phyloP scores from a whole-genome alignment of 2,329 filamentous ascomycete species.

The Amauroascus niger region DNA sequence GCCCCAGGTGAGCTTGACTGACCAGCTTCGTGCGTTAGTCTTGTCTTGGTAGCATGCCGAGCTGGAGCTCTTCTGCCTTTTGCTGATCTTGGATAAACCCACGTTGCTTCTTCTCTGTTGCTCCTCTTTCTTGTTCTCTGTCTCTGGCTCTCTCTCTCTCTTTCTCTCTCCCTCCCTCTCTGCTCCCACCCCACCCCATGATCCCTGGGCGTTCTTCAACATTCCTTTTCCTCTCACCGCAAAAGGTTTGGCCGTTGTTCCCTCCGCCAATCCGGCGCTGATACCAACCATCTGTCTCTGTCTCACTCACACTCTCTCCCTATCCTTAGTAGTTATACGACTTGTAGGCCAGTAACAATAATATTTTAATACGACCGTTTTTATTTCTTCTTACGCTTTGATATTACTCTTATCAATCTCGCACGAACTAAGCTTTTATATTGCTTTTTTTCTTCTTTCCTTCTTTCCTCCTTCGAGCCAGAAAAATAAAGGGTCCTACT shows the following conservation, averaged over 20 bases:
- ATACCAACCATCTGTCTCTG: background rate
- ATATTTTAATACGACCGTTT: constrained; percentile 6
- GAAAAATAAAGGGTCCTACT: too few species aligned
- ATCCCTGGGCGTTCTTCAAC: background rate
- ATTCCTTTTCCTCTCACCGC: constrained; percentile 10
- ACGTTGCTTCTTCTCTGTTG: constrained; percentile 9
- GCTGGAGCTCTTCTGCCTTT: constrained; percentile 1
- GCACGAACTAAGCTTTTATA: constrained; percentile 9
- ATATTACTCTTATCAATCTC: constrained; percentile 10
- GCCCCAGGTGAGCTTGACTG: background rate
- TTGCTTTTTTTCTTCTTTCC: constrained; percentile 4
- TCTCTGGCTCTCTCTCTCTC: too few species aligned
- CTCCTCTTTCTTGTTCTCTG: background rate
- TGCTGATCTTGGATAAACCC: background rate
- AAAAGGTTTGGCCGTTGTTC: background rate
- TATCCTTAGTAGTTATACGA: too few species aligned
- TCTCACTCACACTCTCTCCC: background rate
- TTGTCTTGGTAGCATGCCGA: background rate
- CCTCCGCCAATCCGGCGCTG: background rate
- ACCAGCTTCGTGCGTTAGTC: background rate
- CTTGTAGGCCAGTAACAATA: background rate
- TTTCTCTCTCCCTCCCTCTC: too few species aligned
- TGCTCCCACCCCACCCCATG: too few species aligned
- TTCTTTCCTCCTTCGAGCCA: background rate
- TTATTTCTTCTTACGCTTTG: constrained; percentile 1